These are phyloP conservation scores for Eucalyptus tenuipes DNA, from an alignment of 345 rosid species.

Conservation along the genomic window DNA sequence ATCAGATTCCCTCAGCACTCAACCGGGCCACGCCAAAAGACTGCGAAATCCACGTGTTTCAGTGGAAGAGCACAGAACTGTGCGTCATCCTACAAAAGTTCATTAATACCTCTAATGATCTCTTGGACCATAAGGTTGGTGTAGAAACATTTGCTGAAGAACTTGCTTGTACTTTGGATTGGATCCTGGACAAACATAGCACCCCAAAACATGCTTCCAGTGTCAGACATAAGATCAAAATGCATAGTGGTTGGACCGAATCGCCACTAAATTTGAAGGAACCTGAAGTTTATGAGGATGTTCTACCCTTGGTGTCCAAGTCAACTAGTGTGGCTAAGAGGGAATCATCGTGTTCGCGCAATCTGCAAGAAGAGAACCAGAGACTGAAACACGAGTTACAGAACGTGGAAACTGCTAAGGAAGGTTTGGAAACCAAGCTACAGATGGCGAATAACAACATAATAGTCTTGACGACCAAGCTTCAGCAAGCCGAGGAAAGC, in stretches of 20 bases:
- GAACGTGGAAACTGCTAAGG: conserved; percentile 9
- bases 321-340: not conserved
- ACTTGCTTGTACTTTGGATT: conserved; percentile 22
- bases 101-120: conserved; percentile 14
- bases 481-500: conserved; percentile 31
- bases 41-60: conserved; percentile 25
- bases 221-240: conserved; percentile 50
- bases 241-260: conserved; percentile 31
- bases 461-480: not conserved
- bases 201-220: conserved; percentile 24
- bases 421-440: conserved; percentile 21
- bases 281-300: not conserved
- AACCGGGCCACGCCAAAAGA: not conserved
- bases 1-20: not conserved
- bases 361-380: conserved; percentile 25
- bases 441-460: not conserved
- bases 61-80: conserved; percentile 31
- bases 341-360: not conserved
- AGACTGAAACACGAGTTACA: conserved; percentile 27
- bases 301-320: not conserved
- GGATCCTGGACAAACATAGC: conserved; percentile 22
- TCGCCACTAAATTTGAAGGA: not conserved
- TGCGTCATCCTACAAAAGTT: conserved; percentile 13
- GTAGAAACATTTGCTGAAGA: conserved; percentile 24
- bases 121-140: conserved; percentile 19